Percentiles rank a stretch among this genome's conserved stretches.
Conservation (phyloP, 2,329 filamentous ascomycete genomes). For the Epichloe coenophiala region DNA sequence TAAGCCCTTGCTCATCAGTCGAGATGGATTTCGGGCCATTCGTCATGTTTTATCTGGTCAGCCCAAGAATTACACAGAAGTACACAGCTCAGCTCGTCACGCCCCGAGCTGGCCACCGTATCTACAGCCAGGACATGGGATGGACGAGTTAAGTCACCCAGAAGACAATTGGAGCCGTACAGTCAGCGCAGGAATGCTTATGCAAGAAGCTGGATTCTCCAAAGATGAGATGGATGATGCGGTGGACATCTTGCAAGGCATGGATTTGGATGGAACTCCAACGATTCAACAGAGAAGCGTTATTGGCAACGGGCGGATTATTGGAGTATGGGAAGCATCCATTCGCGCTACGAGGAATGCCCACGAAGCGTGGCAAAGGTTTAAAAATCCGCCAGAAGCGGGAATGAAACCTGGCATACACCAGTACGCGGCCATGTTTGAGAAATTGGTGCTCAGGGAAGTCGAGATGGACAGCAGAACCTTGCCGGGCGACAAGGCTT, state of each 20-base stretch:
- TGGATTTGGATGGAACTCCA: conserved; percentile 34
- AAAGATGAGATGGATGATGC: conserved; percentile 32
- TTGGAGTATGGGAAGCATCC: conserved; percentile 37
- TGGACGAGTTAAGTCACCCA: conserved; percentile 38
- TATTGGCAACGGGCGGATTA: conserved; percentile 7
- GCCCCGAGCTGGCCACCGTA: conserved; percentile 48
- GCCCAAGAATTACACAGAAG: conserved; percentile 38
- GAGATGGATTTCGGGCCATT: conserved; percentile 39
- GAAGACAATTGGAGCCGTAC: conserved; percentile 41
- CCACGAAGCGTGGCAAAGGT: conserved; percentile 45
- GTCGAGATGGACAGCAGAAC: conserved; percentile 14
- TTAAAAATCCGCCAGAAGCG: conserved; percentile 24
- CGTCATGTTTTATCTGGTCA: conserved; percentile 38
- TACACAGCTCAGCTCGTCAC: conserved; percentile 32
- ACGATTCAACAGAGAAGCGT: conserved; percentile 36
- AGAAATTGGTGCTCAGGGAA: conserved; percentile 33
- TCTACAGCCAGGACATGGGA: conserved; percentile 40
- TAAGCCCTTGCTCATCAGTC: conserved; percentile 36
- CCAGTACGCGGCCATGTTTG: conserved; percentile 48
- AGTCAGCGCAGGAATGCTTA: conserved; percentile 37
- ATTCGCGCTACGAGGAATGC: conserved; percentile 46
- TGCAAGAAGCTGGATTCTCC: conserved; percentile 43
- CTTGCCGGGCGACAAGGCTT: conserved; percentile 46
- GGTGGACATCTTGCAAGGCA: conserved; percentile 39
- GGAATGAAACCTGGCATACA: conserved; percentile 22